Evolutionary conservation across 1,284 basidiomycete species (phyloP).

Genomic region (Cutaneotrichosporon curvatum): DNA sequence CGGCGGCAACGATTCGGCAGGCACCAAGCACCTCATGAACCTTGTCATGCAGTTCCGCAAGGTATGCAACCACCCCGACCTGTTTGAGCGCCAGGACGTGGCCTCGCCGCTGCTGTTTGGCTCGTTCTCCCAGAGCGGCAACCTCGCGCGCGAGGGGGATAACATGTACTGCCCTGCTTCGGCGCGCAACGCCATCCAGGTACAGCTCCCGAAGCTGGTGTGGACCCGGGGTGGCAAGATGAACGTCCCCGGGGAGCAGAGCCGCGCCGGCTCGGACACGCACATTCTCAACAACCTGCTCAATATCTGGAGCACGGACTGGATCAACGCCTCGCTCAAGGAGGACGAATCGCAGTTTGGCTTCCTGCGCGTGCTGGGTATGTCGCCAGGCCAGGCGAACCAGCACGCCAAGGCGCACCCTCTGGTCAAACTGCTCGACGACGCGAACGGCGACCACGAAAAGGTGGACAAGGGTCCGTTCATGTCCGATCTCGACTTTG

Average conservation of each 20-base stretch:
- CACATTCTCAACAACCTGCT: slow-evolving; percentile 64
- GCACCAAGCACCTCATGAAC: slow-evolving; percentile 77
- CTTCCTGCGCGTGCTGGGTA: slow-evolving; percentile 64
- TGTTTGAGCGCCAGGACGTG: slow-evolving; percentile 97
- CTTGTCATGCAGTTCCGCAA: slow-evolving; percentile 99
- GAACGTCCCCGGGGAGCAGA: slow-evolving; percentile 58
- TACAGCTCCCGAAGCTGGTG: slow-evolving; percentile 66
- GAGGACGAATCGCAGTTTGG: slow-evolving; percentile 58
- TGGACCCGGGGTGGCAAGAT: slow-evolving; percentile 73
- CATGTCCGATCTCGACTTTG: slow-evolving; percentile 53
- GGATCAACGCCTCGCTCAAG: slow-evolving; percentile 66
- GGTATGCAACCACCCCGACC: slow-evolving; percentile 97
- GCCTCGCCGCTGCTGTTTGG: slow-evolving; percentile 86
- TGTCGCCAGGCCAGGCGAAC: slow-evolving; percentile 57
- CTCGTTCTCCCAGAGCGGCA: slow-evolving; percentile 71
- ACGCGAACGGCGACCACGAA: slow-evolving; percentile 12
- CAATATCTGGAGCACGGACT: slow-evolving; percentile 84
- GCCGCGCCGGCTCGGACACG: slow-evolving; percentile 55
- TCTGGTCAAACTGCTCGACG: slow-evolving; percentile 21
- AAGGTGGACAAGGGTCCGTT: slow-evolving; percentile 38
- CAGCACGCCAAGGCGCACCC: slow-evolving; percentile 49
- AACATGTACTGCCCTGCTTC: slow-evolving; percentile 68
- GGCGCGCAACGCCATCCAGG: slow-evolving; percentile 76
- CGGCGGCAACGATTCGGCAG: slow-evolving; percentile 61
- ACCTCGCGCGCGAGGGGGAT: slow-evolving; percentile 78